Percentiles rank a stretch among this genome's conserved stretches.
Evolutionary conservation across 441 rosid genomes (phyloP).

Genomic region (Croton setiger): DNA sequence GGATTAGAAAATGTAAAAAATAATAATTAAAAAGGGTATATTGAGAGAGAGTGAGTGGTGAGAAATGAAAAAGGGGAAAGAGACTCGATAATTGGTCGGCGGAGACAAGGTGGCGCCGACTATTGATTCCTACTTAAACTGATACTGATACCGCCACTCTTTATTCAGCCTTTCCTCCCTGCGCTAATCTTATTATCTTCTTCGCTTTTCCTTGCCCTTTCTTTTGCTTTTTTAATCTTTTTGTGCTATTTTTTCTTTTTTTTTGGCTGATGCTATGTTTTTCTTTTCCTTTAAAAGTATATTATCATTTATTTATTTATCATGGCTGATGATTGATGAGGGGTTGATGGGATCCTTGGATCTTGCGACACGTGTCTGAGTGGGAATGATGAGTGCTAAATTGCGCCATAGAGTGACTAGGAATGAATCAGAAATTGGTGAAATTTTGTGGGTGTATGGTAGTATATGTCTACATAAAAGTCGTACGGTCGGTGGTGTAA

Average conservation of each 20-base stretch:
- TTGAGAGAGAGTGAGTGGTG: conserved; percentile 12
- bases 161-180: neutral
- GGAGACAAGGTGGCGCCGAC: conserved; percentile 69
- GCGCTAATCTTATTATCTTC: neutral
- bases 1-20: neutral
- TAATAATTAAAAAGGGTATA: neutral
- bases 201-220: neutral
- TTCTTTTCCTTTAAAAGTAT: too few relatives aligned
- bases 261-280: neutral
- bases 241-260: too few relatives aligned
- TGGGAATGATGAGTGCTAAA: neutral
- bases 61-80: conserved; percentile 21
- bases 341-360: neutral
- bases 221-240: neutral
- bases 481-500: neutral
- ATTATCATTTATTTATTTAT: too few relatives aligned
- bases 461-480: neutral
- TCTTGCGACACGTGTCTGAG: neutral
- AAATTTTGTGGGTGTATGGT: neutral
- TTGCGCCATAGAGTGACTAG: neutral
- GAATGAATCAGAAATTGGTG: neutral
- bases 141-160: neutral
- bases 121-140: conserved; percentile 30
- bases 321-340: neutral
- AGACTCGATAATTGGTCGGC: conserved; percentile 65